Evolutionary conservation across 768 basidiomycete species (phyloP).

Genomic region (Trametes cinnabarina): DNA sequence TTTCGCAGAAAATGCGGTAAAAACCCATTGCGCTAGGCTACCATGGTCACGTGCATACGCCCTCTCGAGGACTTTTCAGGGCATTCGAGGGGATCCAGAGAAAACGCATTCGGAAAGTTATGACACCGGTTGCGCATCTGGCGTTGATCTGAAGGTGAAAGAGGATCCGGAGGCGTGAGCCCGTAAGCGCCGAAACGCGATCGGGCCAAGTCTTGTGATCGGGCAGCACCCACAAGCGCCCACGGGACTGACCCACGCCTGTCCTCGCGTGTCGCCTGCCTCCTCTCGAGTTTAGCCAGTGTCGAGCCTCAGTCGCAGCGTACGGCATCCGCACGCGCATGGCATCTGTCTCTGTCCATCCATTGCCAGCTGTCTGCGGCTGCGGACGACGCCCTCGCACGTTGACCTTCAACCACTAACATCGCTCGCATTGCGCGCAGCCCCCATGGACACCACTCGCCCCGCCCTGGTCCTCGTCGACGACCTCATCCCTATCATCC

Average conservation of each 20-base stretch:
- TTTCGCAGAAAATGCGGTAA: no score
- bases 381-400: neutral
- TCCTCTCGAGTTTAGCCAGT: neutral
- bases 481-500: constrained; percentile 53
- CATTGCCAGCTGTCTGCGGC: neutral
- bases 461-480: constrained; percentile 37
- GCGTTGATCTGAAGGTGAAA: no score
- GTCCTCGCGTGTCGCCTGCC: neutral
- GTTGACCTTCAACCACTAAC: constrained; percentile 9
- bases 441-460: constrained; percentile 7
- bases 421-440: constrained; percentile 10
- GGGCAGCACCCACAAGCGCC: neutral
- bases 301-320: neutral
- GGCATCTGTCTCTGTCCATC: constrained; percentile 3
- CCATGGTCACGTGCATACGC: no score
- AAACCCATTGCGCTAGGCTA: no score
- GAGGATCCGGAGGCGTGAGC: neutral
- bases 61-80: no score
- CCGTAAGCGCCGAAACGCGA: constrained; percentile 1
- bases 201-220: constrained; percentile 1
- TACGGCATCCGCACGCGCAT: constrained; percentile 6
- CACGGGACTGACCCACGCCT: neutral
- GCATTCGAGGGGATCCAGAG: no score
- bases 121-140: no score
- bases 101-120: no score